Percentiles rank a stretch among this genome's conserved stretches.
Evolutionary conservation across 2,329 filamentous ascomycete genomes (phyloP).

Genomic region (Mycosphaerelloides madeirae): DNA sequence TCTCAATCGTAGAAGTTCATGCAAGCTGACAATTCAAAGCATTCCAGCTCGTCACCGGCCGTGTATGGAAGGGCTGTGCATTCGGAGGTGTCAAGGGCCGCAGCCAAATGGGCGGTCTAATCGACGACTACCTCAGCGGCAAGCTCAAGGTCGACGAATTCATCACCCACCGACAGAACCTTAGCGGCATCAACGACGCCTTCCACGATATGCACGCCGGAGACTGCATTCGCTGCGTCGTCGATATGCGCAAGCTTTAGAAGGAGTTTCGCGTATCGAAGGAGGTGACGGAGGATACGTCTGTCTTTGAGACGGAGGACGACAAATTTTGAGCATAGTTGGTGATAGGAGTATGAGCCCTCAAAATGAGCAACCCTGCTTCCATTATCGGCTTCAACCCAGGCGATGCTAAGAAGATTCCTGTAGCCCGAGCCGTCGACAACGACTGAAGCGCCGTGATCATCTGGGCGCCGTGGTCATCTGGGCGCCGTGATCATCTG

Average conservation of each 20-base stretch:
- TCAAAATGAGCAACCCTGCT: too few species aligned
- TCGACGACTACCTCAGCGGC: constrained; percentile 82
- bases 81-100: constrained; percentile 98
- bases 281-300: too few species aligned
- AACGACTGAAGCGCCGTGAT: too few species aligned
- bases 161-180: constrained; percentile 88
- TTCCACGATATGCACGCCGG: constrained; percentile 94
- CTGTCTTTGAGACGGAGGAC: too few species aligned
- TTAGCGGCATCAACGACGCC: constrained; percentile 79
- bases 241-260: constrained; percentile 53
- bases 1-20: background rate
- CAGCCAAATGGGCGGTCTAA: constrained; percentile 79
- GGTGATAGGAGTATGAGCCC: too few species aligned
- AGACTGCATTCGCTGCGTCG: constrained; percentile 93
- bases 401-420: too few species aligned
- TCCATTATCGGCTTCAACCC: too few species aligned
- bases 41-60: constrained; percentile 97
- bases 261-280: too few species aligned
- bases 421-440: too few species aligned
- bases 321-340: too few species aligned
- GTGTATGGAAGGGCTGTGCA: constrained; percentile 95
- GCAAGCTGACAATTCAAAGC: constrained; percentile 48
- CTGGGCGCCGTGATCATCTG: too few species aligned
- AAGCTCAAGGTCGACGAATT: constrained; percentile 98
- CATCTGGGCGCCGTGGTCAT: too few species aligned